Evolutionary conservation across 768 basidiomycete species (phyloP), one percentile per base, ranked within the genome.

Genomic region (Xanthoconium purpureum): DNA sequence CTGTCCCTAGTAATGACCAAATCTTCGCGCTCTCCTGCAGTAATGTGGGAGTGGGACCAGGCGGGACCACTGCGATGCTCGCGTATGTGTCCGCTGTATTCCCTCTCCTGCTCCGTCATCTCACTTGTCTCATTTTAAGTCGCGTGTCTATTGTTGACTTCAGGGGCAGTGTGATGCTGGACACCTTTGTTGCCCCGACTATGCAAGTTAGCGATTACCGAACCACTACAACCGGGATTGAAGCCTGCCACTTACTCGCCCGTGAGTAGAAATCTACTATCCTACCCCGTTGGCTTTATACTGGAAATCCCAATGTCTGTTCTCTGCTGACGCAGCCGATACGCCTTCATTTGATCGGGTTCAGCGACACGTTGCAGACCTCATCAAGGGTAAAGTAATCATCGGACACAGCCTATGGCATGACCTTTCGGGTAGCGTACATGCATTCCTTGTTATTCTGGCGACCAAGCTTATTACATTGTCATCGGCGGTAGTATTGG

Each of bases 341-440:
- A 81, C 58, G 78, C 84, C 46, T 70, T 63, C 75, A 6, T 93
- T 92, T 65, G 72, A 74, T 44, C 74, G 73, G n/a, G 82, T 91
- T 32, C 91, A 92, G 65, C 80, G 79, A 60, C 72, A 77, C 35
- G 82, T 90, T 39, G 84, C 87, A 2, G 80, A 78, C 52, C 70
- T 85, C 57, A 81, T 92, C 62, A 80, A 82, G 66, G 85, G 81
- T 51, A 89, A 88, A 68, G 76, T 88, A 38, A 70, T 91, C 47
- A 81, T 93, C 29, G 90, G 91, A 18, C 87, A 93, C 70, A 77
- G 82, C 66, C 75, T 91, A 15, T 93, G 89, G 89, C 82, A 85
- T 59, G 90, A 92, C 65, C 79, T 91, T 32, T 87, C 88, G 47
- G 89, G 89, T 88, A 70, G 50, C 55, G 59, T 61, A 43, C 53